A percentile compares a stretch with the other conserved stretches of the same genome.
Evolutionary conservation across 352 stramenopile species (phyloP).

Genomic region (Phytophthora constricta): DNA sequence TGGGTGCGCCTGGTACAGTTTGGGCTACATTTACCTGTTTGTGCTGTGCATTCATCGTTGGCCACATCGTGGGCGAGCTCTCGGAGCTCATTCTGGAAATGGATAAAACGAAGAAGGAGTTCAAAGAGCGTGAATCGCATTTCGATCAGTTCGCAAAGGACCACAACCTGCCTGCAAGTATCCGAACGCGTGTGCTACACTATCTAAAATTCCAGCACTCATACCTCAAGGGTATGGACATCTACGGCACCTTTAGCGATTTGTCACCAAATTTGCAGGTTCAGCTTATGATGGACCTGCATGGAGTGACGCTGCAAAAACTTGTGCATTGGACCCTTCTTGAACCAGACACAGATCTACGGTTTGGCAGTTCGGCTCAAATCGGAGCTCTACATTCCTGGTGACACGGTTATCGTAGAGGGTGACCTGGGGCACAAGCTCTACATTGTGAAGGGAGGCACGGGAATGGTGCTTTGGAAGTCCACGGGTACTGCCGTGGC

Average conservation of each 20-base stretch:
- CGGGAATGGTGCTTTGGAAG: slow-evolving; percentile 72
- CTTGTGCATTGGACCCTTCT: slow-evolving; percentile 60
- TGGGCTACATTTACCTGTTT: slow-evolving; percentile 73
- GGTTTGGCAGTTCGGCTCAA: slow-evolving; percentile 65
- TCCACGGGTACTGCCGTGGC: slow-evolving; percentile 68
- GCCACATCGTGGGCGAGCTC: slow-evolving; percentile 78
- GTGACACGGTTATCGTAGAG: slow-evolving; percentile 74
- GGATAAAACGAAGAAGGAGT: slow-evolving; percentile 76
- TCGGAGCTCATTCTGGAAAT: slow-evolving; percentile 82
- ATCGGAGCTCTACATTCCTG: slow-evolving; percentile 75
- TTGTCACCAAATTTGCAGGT: slow-evolving; percentile 71
- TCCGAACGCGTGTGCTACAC: slow-evolving; percentile 65
- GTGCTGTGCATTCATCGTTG: slow-evolving; percentile 80
- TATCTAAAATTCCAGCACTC: slow-evolving; percentile 79
- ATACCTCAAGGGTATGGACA: slow-evolving; percentile 72
- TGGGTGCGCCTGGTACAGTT: slow-evolving; percentile 63
- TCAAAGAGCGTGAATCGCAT: slow-evolving; percentile 65
- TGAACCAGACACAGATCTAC: slow-evolving; percentile 62
- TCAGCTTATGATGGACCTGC: slow-evolving; percentile 78
- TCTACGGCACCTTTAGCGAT: slow-evolving; percentile 77
- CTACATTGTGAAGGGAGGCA: slow-evolving; percentile 74
- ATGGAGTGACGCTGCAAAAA: slow-evolving; percentile 58
- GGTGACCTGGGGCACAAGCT: slow-evolving; percentile 72
- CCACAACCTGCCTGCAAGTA: slow-evolving; percentile 58
- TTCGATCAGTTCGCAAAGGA: slow-evolving; percentile 80